Evolutionary conservation across 257 asterid genomes (phyloP).

Genomic region (Thymus quinquecostatus): DNA sequence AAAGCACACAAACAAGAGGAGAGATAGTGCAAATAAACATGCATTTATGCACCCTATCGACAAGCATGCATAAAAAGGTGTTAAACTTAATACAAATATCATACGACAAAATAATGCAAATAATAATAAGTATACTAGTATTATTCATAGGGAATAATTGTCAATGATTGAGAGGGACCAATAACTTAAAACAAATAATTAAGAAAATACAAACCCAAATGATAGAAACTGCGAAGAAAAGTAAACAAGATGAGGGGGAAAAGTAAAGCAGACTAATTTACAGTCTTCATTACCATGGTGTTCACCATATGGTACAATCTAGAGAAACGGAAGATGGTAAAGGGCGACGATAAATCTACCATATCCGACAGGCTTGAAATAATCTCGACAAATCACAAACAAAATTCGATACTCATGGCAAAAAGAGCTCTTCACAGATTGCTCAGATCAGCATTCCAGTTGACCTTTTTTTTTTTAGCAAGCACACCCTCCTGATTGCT

Average conservation of each 20-base stretch:
- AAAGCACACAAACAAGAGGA: too few species aligned
- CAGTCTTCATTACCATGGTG: conserved; percentile 16
- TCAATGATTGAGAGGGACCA: too few species aligned
- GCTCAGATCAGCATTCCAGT: conserved; percentile 1
- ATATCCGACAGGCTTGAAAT: conserved; percentile 27
- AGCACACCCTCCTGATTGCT: conserved; percentile 77
- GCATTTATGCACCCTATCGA: too few species aligned
- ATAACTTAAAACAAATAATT: neutral
- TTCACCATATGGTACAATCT: conserved; percentile 36
- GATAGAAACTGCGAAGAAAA: neutral
- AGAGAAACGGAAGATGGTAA: conserved; percentile 24
- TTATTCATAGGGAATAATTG: too few species aligned
- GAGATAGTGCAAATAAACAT: too few species aligned
- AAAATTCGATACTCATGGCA: conserved; percentile 34
- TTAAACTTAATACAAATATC: too few species aligned
- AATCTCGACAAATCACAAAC: conserved; percentile 27
- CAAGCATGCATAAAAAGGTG: too few species aligned
- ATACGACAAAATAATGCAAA: too few species aligned
- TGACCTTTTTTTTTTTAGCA: conserved; percentile 58
- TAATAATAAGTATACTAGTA: too few species aligned
- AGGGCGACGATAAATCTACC: conserved; percentile 24
- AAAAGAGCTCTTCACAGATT: conserved; percentile 33
- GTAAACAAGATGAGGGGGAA: neutral
- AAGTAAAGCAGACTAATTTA: neutral
- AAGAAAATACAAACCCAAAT: neutral